Base-by-base conservation (phyloP, 352 stramenopile genomes). In the Pythium brassicae region DNA sequence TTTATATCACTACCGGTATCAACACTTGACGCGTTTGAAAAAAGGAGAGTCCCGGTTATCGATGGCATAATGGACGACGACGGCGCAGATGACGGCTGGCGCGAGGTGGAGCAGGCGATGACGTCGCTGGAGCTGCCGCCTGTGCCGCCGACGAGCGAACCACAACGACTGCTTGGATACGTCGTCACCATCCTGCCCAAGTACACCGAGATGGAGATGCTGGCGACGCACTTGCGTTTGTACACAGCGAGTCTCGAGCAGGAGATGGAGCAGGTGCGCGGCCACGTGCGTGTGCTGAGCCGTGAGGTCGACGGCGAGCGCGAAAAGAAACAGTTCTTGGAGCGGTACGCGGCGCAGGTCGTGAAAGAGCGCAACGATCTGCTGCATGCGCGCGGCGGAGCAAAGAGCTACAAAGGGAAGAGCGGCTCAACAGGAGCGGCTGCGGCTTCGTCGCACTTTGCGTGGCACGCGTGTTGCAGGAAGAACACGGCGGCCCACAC, bases 201-300 rank as follows among this genome's bases (percentile, higher is more conserved):
- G n/a, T 94, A 87, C 59, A 81, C 70, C 0, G 80, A 91, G 62
- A 92, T 94, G 79, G 84, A 94, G 72, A 86, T 92, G 73, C 63
- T 86, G 50, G 50, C 71, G 52, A 92, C 79, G 3, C 84, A 94
- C 61, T 63, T 91, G 42, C 79, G 82, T 5, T 59, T 94, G 57
- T 81, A 94, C 49, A 63, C 74, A 25, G 81, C 79, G 23, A 78
- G 73, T 9, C 56, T 94, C 42, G 79, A 90, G 69, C 78, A 90
- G 53, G 81, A 92, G 49, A 71, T 92, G 54, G 84, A 86, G 57
- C 81, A 90, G 51, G 48, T 84, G n/a, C 76, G 79, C 35, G 68
- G 76, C 40, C 76, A 90, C 37, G 69, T 83, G 25, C 66, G 68
- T 2, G 66, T 89, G 26, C 57, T 90, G 39, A 76, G 64, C 17